A percentile compares a stretch with the other conserved stretches of the same genome.
These are phyloP conservation scores for Heliocybe sulcata DNA, from an alignment of 1,284 basidiomycete genomes.

Conservation along the genomic window DNA sequence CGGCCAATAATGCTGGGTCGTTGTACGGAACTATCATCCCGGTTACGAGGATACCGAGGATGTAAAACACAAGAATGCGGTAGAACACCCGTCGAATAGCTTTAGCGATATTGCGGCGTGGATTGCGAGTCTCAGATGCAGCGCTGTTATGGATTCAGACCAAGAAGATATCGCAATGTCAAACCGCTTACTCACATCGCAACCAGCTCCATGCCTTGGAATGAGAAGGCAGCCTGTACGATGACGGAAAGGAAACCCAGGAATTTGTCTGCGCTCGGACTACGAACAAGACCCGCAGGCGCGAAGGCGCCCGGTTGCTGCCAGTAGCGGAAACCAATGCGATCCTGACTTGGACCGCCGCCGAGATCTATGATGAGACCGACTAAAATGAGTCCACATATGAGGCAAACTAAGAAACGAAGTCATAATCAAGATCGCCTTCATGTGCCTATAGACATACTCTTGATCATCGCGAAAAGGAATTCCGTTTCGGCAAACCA, in stretches of 20 bases:
- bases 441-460: too few species aligned
- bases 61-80: conserved; percentile 74
- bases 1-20: conserved; percentile 48
- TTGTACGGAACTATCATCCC: conserved; percentile 77
- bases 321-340: conserved; percentile 71
- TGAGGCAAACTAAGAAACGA: conserved; percentile 44
- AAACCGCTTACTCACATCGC: conserved; percentile 47
- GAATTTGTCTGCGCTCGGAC: conserved; percentile 47
- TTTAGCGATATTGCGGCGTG: conserved; percentile 71
- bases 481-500: not conserved
- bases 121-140: conserved; percentile 70
- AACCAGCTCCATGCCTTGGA: conserved; percentile 80
- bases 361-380: conserved; percentile 69
- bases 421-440: too few species aligned
- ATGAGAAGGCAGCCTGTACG: conserved; percentile 79
- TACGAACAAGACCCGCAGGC: conserved; percentile 36
- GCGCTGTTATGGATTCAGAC: conserved; percentile 31
- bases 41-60: conserved; percentile 52
- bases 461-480: conserved; percentile 19
- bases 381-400: conserved; percentile 53
- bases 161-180: conserved; percentile 20
- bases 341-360: conserved; percentile 52
- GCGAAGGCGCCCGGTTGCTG: conserved; percentile 57
- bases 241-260: conserved; percentile 62
- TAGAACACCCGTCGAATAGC: conserved; percentile 80